Conservation (phyloP, 345 rosid genomes). For the Eucalyptus cloeziana region DNA sequence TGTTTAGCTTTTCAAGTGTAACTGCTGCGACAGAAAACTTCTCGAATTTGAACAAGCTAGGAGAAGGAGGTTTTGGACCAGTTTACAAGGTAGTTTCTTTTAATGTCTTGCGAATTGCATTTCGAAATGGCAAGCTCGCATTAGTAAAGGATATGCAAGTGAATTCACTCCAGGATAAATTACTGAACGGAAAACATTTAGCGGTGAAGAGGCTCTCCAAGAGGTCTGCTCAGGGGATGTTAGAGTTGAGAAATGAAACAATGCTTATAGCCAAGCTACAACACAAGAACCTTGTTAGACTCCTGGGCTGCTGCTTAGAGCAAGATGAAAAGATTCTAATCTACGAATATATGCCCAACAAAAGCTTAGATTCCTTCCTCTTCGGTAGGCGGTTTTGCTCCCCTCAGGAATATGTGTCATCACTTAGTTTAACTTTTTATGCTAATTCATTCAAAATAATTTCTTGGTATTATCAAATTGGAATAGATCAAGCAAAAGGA, state of each 20-base stretch:
- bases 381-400: conserved; percentile 1
- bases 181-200: conserved; percentile 7
- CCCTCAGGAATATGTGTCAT: neutral
- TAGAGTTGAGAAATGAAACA: conserved; percentile 18
- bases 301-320: conserved; percentile 19
- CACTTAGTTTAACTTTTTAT: neutral
- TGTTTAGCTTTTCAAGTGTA: conserved; percentile 7
- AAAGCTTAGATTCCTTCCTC: conserved; percentile 18
- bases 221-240: conserved; percentile 14
- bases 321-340: conserved; percentile 14
- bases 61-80: conserved; percentile 28
- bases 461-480: neutral
- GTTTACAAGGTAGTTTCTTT: neutral
- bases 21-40: conserved; percentile 6
- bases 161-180: neutral
- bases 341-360: conserved; percentile 20
- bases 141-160: neutral
- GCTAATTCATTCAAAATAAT: neutral
- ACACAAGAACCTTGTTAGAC: conserved; percentile 21
- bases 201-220: conserved; percentile 17
- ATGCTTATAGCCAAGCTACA: conserved; percentile 9
- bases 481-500: conserved; percentile 14
- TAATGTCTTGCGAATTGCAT: neutral
- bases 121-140: neutral
- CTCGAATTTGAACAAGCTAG: conserved; percentile 3